Evolutionary conservation across 2,329 filamentous ascomycete species (phyloP), one percentile per base, ranked within the genome.

Genomic region (Orbilia brochopaga): DNA sequence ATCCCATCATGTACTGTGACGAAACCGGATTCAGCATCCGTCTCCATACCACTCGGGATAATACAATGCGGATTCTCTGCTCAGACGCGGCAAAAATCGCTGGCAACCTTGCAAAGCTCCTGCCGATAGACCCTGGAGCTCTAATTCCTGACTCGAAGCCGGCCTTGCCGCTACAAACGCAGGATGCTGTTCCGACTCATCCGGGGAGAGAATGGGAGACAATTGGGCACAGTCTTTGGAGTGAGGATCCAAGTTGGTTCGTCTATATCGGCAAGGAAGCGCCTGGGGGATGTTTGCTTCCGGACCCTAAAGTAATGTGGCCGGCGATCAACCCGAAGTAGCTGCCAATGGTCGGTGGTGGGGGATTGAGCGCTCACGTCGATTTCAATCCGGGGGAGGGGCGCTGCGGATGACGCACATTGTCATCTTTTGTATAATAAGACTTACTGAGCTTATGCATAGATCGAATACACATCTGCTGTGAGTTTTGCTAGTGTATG

Each of bases 181-280:
- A 35, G 27, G 21, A 37, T 10, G 21, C 7, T 3, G 23, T 54
- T 37, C 27, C 51, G 19, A 37, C 51, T 1, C 19, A 8, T 11
- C 51, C 4, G 2, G 8, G 21, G 1, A 32, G 51, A 8, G 6
- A 5, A 2, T 54, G 51, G 51, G 37, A 46, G 17, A 19, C 15
- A n/a, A 42, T 57, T 2, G 54, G 54, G n/a, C 32, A 46, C n/a
- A 57, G 15, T 15, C 42, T 57, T 35, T 57, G 54, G 54, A 57
- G 35, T 21, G 54, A 46, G 3, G 54, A 57, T 30, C 6, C 21
- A 17, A 15, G 17, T 19, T 57, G 54, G 54, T 42, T 57, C 19
- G 15, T 58, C 13, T 58, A 48, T 17, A 17, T 58, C 19, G 21
- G 7, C 13, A 58, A 19, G 23, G 55, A 58, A 15, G 3, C 15